Conservation (phyloP, 805 yeast species). For the Yarrowia sp. region DNA sequence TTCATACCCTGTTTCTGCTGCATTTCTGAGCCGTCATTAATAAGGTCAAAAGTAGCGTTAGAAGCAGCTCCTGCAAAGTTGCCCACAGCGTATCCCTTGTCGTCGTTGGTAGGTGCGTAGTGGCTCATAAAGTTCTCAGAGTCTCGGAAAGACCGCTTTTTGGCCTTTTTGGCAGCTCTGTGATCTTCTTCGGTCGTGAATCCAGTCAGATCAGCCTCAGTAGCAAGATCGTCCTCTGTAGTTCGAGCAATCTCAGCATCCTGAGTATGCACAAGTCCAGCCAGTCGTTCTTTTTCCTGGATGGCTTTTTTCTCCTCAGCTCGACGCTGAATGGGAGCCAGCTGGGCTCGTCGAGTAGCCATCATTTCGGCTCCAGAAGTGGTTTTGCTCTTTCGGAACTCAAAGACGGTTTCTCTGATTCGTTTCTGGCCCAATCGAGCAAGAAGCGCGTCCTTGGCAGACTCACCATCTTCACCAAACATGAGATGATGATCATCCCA, state of each 20-base stretch:
- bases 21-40: slow-evolving; percentile 66
- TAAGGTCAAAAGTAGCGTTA: slow-evolving; percentile 81
- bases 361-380: slow-evolving; percentile 65
- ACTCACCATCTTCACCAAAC: slow-evolving; percentile 41
- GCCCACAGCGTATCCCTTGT: slow-evolving; percentile 59
- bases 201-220: slow-evolving; percentile 20
- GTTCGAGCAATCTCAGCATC: slow-evolving; percentile 23
- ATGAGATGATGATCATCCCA: slow-evolving; percentile 88
- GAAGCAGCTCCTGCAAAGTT: slow-evolving; percentile 75
- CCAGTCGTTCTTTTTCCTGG: slow-evolving; percentile 68
- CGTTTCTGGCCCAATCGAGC: slow-evolving; percentile 65
- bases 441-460: slow-evolving; percentile 67
- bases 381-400: slow-evolving; percentile 53
- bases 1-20: slow-evolving; percentile 64
- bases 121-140: slow-evolving; percentile 79
- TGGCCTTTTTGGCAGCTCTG: background rate
- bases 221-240: background rate
- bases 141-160: slow-evolving; percentile 63
- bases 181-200: background rate
- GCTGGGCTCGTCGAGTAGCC: slow-evolving; percentile 79
- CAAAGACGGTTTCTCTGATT: slow-evolving; percentile 89
- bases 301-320: slow-evolving; percentile 58
- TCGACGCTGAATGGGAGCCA: slow-evolving; percentile 81
- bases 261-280: slow-evolving; percentile 23
- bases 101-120: slow-evolving; percentile 79